Evolutionary conservation across 805 yeast species (phyloP), one percentile per base, ranked within the genome.

Genomic region (Yarrowia osloensis): DNA sequence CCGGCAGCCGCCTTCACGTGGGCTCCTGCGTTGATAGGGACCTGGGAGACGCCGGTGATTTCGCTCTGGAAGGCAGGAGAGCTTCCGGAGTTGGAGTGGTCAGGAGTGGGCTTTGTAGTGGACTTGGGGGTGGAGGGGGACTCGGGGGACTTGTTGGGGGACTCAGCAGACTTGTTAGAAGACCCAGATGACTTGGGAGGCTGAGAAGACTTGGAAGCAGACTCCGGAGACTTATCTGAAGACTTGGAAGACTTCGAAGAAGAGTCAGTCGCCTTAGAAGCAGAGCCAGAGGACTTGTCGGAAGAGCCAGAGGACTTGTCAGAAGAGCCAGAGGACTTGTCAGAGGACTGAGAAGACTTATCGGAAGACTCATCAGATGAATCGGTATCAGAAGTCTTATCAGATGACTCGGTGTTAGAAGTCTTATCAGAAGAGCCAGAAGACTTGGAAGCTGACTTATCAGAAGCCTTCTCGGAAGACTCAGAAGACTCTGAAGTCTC

Each of bases 1-100:
- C 63, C 63, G 4, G n/a, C 13, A 24, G 37, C 47, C 5, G 26
- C 37, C 35, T 24, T 21, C 42, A 57, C 24, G 63, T 57, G 63
- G n/a, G 49, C 24, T 1, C 35, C 63, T 4, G 37, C 47, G 28
- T 57, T 57, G 28, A 29, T 35, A 9, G 26, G 63, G 19, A 17
- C 19, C 21, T 24, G n/a, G n/a, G n/a, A n/a, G n/a, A n/a, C n/a
- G n/a, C n/a, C n/a, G n/a, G n/a, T n/a, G n/a, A n/a, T n/a, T n/a
- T n/a, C n/a, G n/a, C n/a, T n/a, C n/a, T n/a, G n/a, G n/a, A n/a
- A n/a, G n/a, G n/a, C n/a, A n/a, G n/a, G n/a, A n/a, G n/a, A n/a
- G n/a, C n/a, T n/a, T n/a, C n/a, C n/a, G n/a, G 4, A n/a, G 22
- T 40, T 12, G 24, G 4, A 4, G 24, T 40, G 44, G 22, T 11